Conservation (phyloP, 2,329 filamentous ascomycete genomes). For the Ramularia endophylla region DNA sequence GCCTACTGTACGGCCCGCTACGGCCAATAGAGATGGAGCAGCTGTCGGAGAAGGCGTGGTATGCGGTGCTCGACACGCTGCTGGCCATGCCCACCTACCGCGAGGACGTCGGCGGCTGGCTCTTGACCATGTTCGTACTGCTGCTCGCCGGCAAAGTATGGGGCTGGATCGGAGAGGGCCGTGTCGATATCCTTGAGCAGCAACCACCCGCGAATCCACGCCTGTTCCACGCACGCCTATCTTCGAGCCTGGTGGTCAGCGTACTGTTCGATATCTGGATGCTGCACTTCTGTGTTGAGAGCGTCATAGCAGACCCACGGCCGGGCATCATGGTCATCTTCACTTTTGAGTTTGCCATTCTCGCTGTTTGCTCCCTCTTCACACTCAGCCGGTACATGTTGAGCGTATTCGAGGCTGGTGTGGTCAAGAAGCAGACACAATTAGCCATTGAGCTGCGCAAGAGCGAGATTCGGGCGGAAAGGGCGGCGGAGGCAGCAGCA, state of each 20-base stretch:
- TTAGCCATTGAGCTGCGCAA: slow-evolving; percentile 63
- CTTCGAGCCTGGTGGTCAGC: slow-evolving; percentile 70
- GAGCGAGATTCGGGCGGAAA: slow-evolving; percentile 53
- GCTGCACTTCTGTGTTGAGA: slow-evolving; percentile 72
- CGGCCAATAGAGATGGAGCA: slow-evolving; percentile 95
- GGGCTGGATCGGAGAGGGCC: slow-evolving; percentile 95
- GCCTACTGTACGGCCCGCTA: slow-evolving; percentile 81
- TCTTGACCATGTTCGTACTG: slow-evolving; percentile 91
- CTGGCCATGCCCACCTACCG: slow-evolving; percentile 98
- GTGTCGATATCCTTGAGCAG: slow-evolving; percentile 91
- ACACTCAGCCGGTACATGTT: slow-evolving; percentile 74
- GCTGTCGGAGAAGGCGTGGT: slow-evolving; percentile 96
- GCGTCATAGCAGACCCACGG: slow-evolving; percentile 79
- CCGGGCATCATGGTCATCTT: slow-evolving; percentile 99
- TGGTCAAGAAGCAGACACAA: slow-evolving; percentile 67
- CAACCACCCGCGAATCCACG: slow-evolving; percentile 85
- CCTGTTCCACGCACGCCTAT: slow-evolving; percentile 79
- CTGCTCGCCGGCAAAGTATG: slow-evolving; percentile 93
- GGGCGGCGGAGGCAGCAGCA: slow-evolving; percentile 44
- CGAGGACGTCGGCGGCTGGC: slow-evolving; percentile 90
- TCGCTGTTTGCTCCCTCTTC: slow-evolving; percentile 73
- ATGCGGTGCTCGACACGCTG: slow-evolving; percentile 93
- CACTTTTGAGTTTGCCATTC: slow-evolving; percentile 89
- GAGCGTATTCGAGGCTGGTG: slow-evolving; percentile 68
- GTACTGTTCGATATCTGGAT: slow-evolving; percentile 74